Conservation (phyloP, 805 yeast species). For the Pichia paraexigua region DNA sequence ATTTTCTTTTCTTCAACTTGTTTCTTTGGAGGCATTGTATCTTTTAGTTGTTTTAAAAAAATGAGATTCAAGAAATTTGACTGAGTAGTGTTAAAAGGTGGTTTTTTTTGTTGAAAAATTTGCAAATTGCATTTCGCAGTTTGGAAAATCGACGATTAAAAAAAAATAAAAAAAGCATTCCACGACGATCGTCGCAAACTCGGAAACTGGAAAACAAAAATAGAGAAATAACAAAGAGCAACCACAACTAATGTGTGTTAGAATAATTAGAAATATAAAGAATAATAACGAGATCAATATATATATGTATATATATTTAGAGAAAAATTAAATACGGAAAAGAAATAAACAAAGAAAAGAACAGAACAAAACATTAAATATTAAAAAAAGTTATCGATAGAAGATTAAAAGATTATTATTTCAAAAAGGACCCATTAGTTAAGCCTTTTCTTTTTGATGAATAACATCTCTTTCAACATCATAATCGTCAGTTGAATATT, state of each 20-base stretch:
- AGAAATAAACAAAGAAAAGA: background rate
- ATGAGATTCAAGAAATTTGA: too few relatives aligned
- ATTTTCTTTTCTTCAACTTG: conserved; percentile 31
- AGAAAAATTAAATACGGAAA: too few relatives aligned
- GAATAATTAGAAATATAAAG: too few relatives aligned
- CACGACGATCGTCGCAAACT: background rate
- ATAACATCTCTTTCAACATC: background rate
- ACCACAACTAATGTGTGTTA: too few relatives aligned
- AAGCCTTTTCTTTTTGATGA: background rate
- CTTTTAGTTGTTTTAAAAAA: too few relatives aligned
- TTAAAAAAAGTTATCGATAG: background rate
- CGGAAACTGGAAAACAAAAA: too few relatives aligned
- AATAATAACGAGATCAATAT: background rate
- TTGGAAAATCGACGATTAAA: background rate
- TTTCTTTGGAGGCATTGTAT: conserved; percentile 32
- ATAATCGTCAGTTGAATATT: background rate
- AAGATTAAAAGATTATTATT: background rate
- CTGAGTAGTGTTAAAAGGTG: background rate
- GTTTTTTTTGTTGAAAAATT: background rate
- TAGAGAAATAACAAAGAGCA: background rate
- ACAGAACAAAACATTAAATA: background rate
- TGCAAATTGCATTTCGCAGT: background rate
- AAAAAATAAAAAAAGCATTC: too few relatives aligned
- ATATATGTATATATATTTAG: too few relatives aligned
- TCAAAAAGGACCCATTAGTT: background rate